Conservation (phyloP, 805 yeast species). For the Blastobotrys parvus region DNA sequence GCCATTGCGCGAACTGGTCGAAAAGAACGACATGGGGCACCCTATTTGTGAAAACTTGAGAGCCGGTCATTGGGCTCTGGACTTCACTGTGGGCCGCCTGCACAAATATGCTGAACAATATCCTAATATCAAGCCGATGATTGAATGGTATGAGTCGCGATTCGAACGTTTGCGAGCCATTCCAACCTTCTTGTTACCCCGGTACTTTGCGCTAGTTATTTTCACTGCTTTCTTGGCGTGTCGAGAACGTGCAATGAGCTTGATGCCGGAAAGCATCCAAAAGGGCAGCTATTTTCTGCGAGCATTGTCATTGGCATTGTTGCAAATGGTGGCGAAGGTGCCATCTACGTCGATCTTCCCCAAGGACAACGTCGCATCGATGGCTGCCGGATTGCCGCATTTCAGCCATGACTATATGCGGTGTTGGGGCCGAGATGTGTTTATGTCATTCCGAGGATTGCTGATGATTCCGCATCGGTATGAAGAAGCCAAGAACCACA, state of each 20-base stretch:
- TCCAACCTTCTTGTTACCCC: constrained; percentile 78
- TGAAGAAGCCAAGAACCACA: constrained; percentile 74
- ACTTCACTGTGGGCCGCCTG: constrained; percentile 57
- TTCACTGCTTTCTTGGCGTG: constrained; percentile 82
- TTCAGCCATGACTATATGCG: constrained; percentile 87
- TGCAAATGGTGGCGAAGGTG: constrained; percentile 77
- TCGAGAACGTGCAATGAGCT: constrained; percentile 53
- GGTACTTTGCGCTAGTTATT: constrained; percentile 75
- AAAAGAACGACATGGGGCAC: constrained; percentile 70
- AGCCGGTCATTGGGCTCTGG: constrained; percentile 84
- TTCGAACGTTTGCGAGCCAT: constrained; percentile 52
- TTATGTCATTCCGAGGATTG: constrained; percentile 78
- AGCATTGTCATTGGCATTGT: constrained; percentile 67
- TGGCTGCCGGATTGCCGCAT: constrained; percentile 97
- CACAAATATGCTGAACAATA: constrained; percentile 38
- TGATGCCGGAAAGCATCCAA: constrained; percentile 48
- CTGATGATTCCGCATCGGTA: constrained; percentile 67
- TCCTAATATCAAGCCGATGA: constrained; percentile 46
- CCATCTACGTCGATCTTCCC: constrained; percentile 72
- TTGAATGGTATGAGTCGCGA: constrained; percentile 61
- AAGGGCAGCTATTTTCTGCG: constrained; percentile 67
- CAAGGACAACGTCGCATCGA: constrained; percentile 46
- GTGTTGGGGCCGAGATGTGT: constrained; percentile 98
- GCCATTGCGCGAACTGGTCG: constrained; percentile 52
- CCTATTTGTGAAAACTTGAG: constrained; percentile 76